These are phyloP conservation scores for Talaromyces nanjingensis DNA, from an alignment of 495 filamentous ascomycete genomes.

Conservation along the genomic window DNA sequence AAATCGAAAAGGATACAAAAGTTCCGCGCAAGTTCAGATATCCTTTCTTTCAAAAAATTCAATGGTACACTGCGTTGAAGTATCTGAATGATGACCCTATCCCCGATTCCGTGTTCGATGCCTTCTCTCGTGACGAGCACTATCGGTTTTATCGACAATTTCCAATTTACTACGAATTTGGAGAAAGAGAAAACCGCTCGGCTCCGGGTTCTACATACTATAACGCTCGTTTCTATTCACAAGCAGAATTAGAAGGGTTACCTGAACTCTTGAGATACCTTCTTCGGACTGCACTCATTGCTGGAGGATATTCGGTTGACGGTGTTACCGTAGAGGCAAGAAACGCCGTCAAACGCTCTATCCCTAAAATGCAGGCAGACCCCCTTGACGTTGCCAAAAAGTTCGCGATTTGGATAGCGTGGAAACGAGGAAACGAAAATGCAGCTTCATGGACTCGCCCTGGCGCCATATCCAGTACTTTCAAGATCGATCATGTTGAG, in stretches of 20 bases:
- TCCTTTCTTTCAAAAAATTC: conserved; percentile 67
- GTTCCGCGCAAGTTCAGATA: conserved; percentile 65
- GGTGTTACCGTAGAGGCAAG: conserved; percentile 48
- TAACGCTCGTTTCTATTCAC: conserved; percentile 60
- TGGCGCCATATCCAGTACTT: conserved; percentile 38
- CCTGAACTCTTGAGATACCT: conserved; percentile 58
- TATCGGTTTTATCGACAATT: conserved; percentile 46
- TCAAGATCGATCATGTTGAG: conserved; percentile 34
- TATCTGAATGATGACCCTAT: conserved; percentile 64
- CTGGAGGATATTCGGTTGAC: conserved; percentile 53
- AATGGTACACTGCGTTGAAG: conserved; percentile 63
- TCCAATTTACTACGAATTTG: conserved; percentile 53
- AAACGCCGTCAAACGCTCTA: conserved; percentile 56
- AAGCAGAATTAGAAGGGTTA: conserved; percentile 62
- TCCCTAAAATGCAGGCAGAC: conserved; percentile 57
- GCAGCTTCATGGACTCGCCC: conserved; percentile 60
- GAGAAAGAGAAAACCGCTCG: conserved; percentile 45
- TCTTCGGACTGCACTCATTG: conserved; percentile 61
- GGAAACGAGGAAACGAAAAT: conserved; percentile 66
- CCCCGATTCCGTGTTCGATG: conserved; percentile 48
- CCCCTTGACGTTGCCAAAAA: conserved; percentile 52
- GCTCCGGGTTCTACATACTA: conserved; percentile 36
- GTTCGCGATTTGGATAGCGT: conserved; percentile 66
- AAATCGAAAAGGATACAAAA: conserved; percentile 68
- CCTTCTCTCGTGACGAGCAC: conserved; percentile 47